A percentile compares a stretch with the other conserved stretches of the same genome.
Evolutionary conservation across 441 rosid species (phyloP).

Genomic region (Gossypium gossypioides): DNA sequence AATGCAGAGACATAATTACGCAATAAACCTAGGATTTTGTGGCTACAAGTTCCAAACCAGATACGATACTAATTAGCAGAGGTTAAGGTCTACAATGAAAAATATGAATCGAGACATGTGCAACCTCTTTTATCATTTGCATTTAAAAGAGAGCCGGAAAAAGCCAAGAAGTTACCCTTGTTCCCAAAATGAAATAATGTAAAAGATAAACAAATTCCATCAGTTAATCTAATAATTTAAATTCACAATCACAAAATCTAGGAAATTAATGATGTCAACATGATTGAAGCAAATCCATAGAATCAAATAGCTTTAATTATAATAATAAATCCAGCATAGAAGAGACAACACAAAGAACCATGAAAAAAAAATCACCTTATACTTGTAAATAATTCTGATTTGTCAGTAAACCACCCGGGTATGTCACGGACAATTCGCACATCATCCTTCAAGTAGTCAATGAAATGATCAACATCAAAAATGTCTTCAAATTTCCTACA

Average conservation of each 20-base stretch:
- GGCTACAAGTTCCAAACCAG: constrained; percentile 2
- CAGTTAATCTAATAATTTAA: not conserved
- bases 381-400: constrained; percentile 75
- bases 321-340: not conserved
- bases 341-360: constrained; percentile 1
- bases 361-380: constrained; percentile 49
- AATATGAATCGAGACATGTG: not conserved
- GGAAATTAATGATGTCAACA: not conserved
- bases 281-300: not conserved
- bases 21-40: not conserved
- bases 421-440: constrained; percentile 86
- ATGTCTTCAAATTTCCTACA: constrained; percentile 93
- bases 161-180: not conserved
- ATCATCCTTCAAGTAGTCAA: constrained; percentile 86
- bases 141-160: not conserved
- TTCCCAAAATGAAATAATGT: not conserved
- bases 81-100: not conserved
- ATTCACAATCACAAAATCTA: not conserved
- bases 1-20: not conserved
- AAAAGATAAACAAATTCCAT: not conserved
- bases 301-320: not conserved
- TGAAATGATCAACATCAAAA: constrained; percentile 90
- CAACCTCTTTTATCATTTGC: not conserved
- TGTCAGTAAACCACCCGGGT: constrained; percentile 97
- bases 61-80: not conserved